Base-by-base conservation (phyloP, 495 filamentous ascomycete species). In the Penicillium manginii region DNA sequence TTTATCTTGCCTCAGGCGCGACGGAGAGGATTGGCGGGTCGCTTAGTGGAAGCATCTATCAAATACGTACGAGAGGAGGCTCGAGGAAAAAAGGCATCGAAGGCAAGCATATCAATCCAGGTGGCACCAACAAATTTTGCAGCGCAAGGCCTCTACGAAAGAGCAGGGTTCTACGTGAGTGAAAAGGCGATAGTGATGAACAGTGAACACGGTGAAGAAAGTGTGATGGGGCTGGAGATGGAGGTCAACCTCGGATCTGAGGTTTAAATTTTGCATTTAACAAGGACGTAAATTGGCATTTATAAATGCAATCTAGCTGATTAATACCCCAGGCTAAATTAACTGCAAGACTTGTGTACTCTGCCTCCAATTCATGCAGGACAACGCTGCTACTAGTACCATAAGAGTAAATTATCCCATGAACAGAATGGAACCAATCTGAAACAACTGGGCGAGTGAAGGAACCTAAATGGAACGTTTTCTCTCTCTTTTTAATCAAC, bases 1-100 rank as follows among this genome's bases (percentile, higher is more conserved):
- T 84, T 82, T 60, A 80, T 79, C 5, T 54, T 58, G 21, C 76
- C 78, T 18, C 60, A 73, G 46, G 75, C 67, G 22, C 71, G 83
- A 39, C 64, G 73, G 17, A 64, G 63, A 53, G 80, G 82, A 2
- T 57, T 80, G 50, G 81, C 71, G 8, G 73, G 63, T 55, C 62
- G 61, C 15, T 58, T 83, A 22, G 67, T 83, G 10, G 63, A 72
- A 18, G 68, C 70, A 5, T 68, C 73, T 3, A 62, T 77, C 7
- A 57, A 64, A 33, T 51, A 63, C 47, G 72, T 65, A 2, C 19
- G 50, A 7, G 50, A 61, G 4, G 64, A 76, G 43, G 74, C 74
- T 19, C 56, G 57, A 29, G 6, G 7, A 10, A 37, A 21, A 23
- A 62, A 33, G 58, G 64, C 39, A 52, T 57, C 29, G 40, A 58